These are phyloP conservation scores for Colletotrichum agaves DNA, from an alignment of 2,329 filamentous ascomycete genomes.

Conservation along the genomic window DNA sequence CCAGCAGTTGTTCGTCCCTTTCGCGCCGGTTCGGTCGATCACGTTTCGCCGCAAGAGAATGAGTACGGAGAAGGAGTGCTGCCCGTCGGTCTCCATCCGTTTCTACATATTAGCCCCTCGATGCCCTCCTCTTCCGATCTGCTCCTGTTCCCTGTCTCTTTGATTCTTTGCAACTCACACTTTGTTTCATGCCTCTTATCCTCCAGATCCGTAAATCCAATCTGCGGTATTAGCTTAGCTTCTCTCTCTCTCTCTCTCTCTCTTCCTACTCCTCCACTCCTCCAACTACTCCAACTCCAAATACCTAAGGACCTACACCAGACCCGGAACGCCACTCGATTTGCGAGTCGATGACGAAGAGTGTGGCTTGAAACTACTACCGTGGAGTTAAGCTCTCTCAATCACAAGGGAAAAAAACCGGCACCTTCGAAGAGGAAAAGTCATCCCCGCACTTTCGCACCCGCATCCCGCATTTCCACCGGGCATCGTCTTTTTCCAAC, in stretches of 20 bases:
- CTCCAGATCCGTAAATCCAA: constrained; percentile 9
- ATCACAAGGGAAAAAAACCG: constrained; percentile 22
- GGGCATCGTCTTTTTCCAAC: constrained; percentile 14
- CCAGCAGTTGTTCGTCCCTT: constrained; percentile 14
- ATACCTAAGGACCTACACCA: not conserved
- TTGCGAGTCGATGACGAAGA: constrained; percentile 34
- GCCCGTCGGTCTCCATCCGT: constrained; percentile 15
- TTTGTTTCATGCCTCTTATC: not conserved
- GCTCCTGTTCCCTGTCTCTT: constrained; percentile 10
- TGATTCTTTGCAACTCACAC: constrained; percentile 11
- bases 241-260: not conserved
- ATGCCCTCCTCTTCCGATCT: constrained; percentile 22
- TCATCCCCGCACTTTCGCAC: constrained; percentile 28
- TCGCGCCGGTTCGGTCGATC: constrained; percentile 27
- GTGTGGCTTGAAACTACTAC: constrained; percentile 31
- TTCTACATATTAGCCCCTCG: constrained; percentile 35
- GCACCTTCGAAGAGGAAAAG: not conserved
- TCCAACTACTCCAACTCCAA: not conserved
- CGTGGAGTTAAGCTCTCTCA: not conserved
- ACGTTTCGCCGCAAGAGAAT: constrained; percentile 12
- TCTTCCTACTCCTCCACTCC: not conserved
- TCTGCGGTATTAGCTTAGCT: not conserved
- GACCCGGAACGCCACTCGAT: constrained; percentile 13
- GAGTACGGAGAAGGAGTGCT: not conserved
- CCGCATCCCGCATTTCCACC: constrained; percentile 30